A percentile compares a stretch with the other conserved stretches of the same genome.
Evolutionary conservation across 345 rosid genomes (phyloP).

Genomic region (Mangifera indica): DNA sequence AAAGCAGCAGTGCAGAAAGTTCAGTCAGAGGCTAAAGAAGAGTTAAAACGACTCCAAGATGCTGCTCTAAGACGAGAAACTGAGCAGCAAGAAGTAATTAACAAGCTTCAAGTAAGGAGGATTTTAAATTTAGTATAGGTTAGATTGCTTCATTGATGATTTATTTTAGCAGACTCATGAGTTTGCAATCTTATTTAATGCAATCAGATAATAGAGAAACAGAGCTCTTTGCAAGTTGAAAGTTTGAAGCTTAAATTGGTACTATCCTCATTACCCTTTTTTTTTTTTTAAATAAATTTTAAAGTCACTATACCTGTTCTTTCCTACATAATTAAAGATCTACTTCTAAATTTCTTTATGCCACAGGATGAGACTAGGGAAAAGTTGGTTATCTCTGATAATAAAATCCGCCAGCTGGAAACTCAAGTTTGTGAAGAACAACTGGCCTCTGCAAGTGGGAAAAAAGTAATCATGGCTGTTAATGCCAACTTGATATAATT

Average conservation of each 20-base stretch:
- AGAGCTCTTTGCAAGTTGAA: conserved; percentile 73
- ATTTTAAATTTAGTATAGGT: conserved; percentile 7
- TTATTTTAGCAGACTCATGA: conserved; percentile 11
- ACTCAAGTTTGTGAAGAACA: conserved; percentile 75
- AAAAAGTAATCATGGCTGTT: conserved; percentile 45
- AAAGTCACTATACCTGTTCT: not conserved
- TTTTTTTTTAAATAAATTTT: conserved; percentile 2
- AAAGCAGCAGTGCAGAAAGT: conserved; percentile 78
- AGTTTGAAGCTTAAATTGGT: conserved; percentile 83
- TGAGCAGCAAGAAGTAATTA: conserved; percentile 78
- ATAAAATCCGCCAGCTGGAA: conserved; percentile 89
- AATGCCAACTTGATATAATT: conserved; percentile 4
- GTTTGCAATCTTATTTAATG: conserved; percentile 24
- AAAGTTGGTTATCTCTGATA: conserved; percentile 78
- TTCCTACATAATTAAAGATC: conserved; percentile 5
- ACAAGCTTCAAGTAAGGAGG: conserved; percentile 70
- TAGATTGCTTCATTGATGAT: conserved; percentile 15
- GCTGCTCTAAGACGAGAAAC: conserved; percentile 60
- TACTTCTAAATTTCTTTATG: conserved; percentile 19
- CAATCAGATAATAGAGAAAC: conserved; percentile 70
- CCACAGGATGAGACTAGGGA: conserved; percentile 84
- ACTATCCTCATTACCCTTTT: conserved; percentile 7
- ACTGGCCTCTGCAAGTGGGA: conserved; percentile 54
- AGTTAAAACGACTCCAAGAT: conserved; percentile 60
- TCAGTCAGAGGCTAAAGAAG: conserved; percentile 74